Base-by-base conservation (phyloP, 192 early-diverging fungal genomes). In the Mortierella hygrophila region DNA sequence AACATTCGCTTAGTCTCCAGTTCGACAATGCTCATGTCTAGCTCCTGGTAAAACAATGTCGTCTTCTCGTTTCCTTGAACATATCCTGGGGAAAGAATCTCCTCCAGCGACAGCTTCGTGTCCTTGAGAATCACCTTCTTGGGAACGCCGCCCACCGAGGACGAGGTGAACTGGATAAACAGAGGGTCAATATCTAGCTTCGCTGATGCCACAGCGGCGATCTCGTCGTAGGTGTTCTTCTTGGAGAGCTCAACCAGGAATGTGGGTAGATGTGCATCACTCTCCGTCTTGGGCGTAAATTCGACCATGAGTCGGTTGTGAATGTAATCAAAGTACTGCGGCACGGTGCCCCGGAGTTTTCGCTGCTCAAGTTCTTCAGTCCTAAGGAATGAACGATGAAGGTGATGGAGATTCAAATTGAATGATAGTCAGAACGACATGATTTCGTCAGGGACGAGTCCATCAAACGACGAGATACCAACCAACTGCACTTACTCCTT, bases 21-120 rank as follows among this genome's bases (percentile, higher is more conserved):
- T 87, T 99, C 97, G 35, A 90, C 82, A 26, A 98, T 90, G 49
- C 93, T 90, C 29, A 97, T 91, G 44, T 97, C 95, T 68, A 98
- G 75, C 63, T 96, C 90, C 83, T 99, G 97, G 86, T 98, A 99
- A 75, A 90, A 92, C 13, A 99, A 76, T 16, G 90, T 78, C 49
- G 88, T 88, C 49, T 70, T 72, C 13, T 13, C 32, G 54, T 78
- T 54, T 3, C 78, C 72, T 21, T 85, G 60, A 32, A 81, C 74
- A n/a, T 75, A 72, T 37, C 79, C 80, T 32, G 87, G 38, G 26
- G 81, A 70, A 37, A 90, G 70, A 87, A 93, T 91, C 13, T 90
- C 90, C 49, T 85, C 35, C 15, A 90, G 37, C 7, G 75, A 76
- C 54, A 88, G 74, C 40, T 69, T 88, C 32, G 89, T 85, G 8